Evolutionary conservation across 257 asterid genomes (phyloP).

Genomic region (Rehmannia glutinosa): DNA sequence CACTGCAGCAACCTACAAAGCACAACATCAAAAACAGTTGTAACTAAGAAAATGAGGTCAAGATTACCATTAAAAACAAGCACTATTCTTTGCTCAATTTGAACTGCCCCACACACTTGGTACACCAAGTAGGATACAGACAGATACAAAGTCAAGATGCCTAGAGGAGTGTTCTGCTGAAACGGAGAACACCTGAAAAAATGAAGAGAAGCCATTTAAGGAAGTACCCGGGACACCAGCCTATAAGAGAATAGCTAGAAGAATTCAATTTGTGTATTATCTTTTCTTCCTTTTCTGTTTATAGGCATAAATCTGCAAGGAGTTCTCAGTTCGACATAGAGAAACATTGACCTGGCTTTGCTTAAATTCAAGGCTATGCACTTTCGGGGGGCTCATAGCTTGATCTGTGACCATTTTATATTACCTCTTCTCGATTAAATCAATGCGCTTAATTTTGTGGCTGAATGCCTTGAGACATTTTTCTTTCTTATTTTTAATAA

Average conservation of each 20-base stretch:
- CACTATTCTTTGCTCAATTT: background rate
- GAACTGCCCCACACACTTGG: background rate
- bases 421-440: slow-evolving; percentile 1
- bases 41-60: background rate
- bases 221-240: background rate
- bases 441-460: background rate
- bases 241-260: slow-evolving; percentile 1
- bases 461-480: background rate
- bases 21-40: background rate
- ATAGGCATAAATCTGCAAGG: background rate
- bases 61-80: background rate
- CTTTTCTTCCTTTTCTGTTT: background rate
- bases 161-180: background rate
- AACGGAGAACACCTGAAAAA: background rate
- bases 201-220: background rate
- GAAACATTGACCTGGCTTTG: background rate
- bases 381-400: background rate
- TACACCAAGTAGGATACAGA: background rate
- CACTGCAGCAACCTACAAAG: slow-evolving; percentile 92
- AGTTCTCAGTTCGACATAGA: slow-evolving; percentile 9
- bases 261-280: background rate
- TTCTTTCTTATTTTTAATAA: background rate
- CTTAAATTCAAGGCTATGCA: background rate
- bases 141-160: background rate
- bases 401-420: background rate